Percentiles rank a stretch among this genome's conserved stretches.
phyloP scores from a whole-genome alignment of 1,284 basidiomycete species.

The Fomitopsis schrenkii region DNA sequence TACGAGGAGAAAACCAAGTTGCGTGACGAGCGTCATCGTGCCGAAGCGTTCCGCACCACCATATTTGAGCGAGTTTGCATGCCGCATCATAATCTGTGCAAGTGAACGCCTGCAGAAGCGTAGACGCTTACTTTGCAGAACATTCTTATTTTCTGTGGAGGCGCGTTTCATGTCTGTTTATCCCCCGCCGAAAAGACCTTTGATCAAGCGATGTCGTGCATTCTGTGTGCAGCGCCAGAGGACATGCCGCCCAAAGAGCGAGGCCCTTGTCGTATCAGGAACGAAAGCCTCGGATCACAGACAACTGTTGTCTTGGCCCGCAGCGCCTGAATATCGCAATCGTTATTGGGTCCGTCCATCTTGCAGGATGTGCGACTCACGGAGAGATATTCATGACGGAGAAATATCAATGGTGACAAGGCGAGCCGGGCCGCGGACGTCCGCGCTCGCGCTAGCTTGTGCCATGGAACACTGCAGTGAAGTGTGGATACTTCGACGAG shows the following conservation, averaged over 20 bases:
- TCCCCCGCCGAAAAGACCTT: background rate
- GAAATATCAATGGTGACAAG: too few species aligned
- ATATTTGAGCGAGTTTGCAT: too few species aligned
- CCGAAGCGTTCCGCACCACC: too few species aligned
- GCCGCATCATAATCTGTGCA: too few species aligned
- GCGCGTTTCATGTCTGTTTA: background rate
- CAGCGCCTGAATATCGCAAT: background rate
- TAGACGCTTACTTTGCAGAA: background rate
- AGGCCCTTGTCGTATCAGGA: background rate
- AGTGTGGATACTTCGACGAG: too few species aligned
- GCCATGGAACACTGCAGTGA: too few species aligned
- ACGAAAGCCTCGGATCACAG: background rate
- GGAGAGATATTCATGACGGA: too few species aligned
- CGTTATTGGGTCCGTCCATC: background rate
- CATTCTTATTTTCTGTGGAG: background rate
- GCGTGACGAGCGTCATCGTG: too few species aligned
- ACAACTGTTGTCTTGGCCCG: background rate
- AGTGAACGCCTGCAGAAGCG: background rate
- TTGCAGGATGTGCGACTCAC: background rate
- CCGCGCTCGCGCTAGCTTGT: background rate
- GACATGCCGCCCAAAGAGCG: background rate
- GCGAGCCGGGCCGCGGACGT: background rate
- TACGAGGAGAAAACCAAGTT: too few species aligned
- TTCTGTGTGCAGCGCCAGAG: background rate
- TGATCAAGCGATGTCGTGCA: background rate